Conservation (phyloP, 768 basidiomycete species). For the Lyophyllum shimeji region DNA sequence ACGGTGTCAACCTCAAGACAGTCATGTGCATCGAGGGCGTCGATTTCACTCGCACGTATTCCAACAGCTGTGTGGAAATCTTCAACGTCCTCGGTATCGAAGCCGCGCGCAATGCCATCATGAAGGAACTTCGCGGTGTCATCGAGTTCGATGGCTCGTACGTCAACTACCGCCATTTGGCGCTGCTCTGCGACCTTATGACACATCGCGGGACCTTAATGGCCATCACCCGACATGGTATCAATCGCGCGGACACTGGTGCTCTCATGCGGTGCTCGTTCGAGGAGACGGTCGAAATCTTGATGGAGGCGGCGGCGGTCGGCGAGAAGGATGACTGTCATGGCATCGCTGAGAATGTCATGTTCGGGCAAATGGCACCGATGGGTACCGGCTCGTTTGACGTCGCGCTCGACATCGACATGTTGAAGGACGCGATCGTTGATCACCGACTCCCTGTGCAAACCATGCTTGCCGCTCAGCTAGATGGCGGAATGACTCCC, state of each 20-base stretch:
- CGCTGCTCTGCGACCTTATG: conserved; percentile 97
- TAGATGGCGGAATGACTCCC: conserved; percentile 88
- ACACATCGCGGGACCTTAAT: conserved; percentile 92
- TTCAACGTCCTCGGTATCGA: conserved; percentile 96
- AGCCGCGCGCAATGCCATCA: conserved; percentile 90
- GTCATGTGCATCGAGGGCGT: conserved; percentile 96
- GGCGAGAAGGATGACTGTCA: conserved; percentile 99
- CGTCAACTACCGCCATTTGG: conserved; percentile 97
- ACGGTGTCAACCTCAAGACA: conserved; percentile 92
- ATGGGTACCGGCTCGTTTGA: conserved; percentile 99
- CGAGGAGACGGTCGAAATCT: conserved; percentile 98
- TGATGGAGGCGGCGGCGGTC: conserved; percentile 98
- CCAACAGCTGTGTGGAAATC: conserved; percentile 95
- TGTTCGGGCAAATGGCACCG: conserved; percentile 99
- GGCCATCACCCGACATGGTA: conserved; percentile 99
- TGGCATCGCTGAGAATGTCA: conserved; percentile 97
- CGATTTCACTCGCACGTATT: conserved; percentile 90
- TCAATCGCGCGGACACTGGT: conserved; percentile 98
- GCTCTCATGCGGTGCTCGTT: conserved; percentile 98
- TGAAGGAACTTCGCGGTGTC: conserved; percentile 91
- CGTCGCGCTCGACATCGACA: conserved; percentile 93
- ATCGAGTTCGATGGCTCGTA: conserved; percentile 99
- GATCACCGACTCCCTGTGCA: conserved; percentile 92
- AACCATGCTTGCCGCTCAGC: conserved; percentile 72
- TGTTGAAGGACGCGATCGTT: conserved; percentile 98